Percentiles rank a stretch among this genome's conserved stretches.
phyloP scores from a whole-genome alignment of 2,329 filamentous ascomycete species.

The Dactylellina leptospora region DNA sequence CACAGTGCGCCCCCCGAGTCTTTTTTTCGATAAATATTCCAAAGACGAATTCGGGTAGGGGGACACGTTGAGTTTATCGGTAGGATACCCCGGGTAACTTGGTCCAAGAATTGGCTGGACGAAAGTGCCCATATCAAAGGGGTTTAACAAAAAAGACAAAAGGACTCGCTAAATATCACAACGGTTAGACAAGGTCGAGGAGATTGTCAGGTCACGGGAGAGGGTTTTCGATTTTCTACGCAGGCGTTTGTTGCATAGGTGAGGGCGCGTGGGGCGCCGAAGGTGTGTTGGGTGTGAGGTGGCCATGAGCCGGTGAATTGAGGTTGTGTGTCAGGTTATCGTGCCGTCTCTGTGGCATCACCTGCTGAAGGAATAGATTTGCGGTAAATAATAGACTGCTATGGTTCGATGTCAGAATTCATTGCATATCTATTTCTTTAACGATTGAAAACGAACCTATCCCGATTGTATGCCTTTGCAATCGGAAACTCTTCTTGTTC shows the following conservation, averaged over 20 bases:
- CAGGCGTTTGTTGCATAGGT: conserved; percentile 16
- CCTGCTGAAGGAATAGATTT: conserved; percentile 47
- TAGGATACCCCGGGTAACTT: too few relatives aligned
- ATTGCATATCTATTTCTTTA: too few relatives aligned
- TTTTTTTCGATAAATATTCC: conserved; percentile 53
- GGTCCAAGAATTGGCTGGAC: conserved; percentile 5
- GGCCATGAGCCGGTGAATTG: conserved; percentile 30
- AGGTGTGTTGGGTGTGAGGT: conserved; percentile 34
- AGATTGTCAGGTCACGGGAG: conserved; percentile 4
- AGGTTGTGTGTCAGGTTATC: conserved; percentile 28
- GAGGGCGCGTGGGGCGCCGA: conserved; percentile 28
- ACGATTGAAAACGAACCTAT: conserved; percentile 32
- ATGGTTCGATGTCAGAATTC: not conserved
- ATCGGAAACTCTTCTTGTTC: conserved; percentile 22
- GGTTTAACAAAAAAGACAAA: conserved; percentile 29
- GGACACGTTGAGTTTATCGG: not conserved
- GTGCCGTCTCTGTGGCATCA: conserved; percentile 43
- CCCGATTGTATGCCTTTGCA: conserved; percentile 31
- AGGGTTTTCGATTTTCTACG: conserved; percentile 19
- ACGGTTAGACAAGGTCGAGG: conserved; percentile 18
- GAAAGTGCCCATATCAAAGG: too few relatives aligned
- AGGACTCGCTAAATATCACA: conserved; percentile 52
- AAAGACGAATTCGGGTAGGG: conserved; percentile 26
- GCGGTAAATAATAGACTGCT: conserved; percentile 39
- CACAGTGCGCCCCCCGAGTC: conserved; percentile 31